Conservation (phyloP, 129 eudicot species). For the Lonicera japonica region DNA sequence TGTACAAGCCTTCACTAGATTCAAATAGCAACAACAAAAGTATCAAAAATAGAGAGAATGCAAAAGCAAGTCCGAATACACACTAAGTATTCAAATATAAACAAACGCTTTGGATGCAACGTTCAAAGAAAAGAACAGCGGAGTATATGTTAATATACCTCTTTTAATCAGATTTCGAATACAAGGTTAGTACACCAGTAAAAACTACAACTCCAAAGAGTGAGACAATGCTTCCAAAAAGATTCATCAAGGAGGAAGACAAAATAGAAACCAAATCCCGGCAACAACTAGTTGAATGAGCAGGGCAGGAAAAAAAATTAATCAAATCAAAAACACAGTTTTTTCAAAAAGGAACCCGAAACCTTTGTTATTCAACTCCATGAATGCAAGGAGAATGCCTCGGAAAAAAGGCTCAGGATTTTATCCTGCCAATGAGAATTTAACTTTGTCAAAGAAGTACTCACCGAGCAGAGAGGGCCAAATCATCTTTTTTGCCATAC, state of each 20-base stretch:
- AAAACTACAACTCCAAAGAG: slow-evolving; percentile 5
- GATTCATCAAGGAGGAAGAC: slow-evolving; percentile 3
- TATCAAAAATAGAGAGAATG: no score
- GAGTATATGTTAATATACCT: no score
- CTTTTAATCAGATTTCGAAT: neutral
- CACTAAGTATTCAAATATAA: no score
- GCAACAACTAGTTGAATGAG: neutral
- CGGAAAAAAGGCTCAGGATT: neutral
- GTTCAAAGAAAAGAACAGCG: no score
- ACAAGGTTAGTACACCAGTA: neutral
- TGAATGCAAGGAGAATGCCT: slow-evolving; percentile 3
- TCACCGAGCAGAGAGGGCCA: neutral
- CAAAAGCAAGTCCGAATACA: no score
- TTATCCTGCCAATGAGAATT: no score
- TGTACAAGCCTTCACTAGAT: no score
- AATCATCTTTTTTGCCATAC: no score
- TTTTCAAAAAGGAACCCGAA: neutral
- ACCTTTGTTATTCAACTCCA: neutral
- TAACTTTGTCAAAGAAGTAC: neutral
- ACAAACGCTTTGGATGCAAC: no score
- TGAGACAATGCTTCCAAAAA: neutral
- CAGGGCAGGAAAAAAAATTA: neutral
- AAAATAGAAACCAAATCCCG: neutral
- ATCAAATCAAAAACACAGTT: neutral
- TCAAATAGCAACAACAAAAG: no score